Base-by-base conservation (phyloP, 768 basidiomycete species). In the Lactarius tabidus region DNA sequence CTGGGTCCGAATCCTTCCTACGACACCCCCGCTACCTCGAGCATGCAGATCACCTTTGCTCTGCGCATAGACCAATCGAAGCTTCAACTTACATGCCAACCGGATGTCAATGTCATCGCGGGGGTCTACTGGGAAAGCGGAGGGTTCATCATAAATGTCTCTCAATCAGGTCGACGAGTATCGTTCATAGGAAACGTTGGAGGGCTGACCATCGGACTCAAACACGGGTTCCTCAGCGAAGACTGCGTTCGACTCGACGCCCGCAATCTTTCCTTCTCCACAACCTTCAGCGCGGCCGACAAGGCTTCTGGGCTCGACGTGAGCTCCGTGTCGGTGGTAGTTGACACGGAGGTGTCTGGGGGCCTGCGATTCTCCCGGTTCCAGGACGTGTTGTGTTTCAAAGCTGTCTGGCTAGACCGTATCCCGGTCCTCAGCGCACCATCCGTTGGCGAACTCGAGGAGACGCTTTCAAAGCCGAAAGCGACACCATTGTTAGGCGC, bases 101-200 rank as follows among this genome's bases (percentile, higher is more conserved):
- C 93, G 0, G 93, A 95, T 71, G 92, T 94, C 59, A 93, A 95
- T 68, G 95, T 97, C n/a, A 81, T 89, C 48, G 93, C 91, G 17
- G 89, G 88, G 1, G 72, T 97, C 38, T 84, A 91, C 55, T 98
- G 96, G 96, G 90, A 96, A 60, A 95, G 91, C 70, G 96, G 96
- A 48, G 95, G 94, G 0, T 95, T 98, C 72, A 77, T 94, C 57
- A 75, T 95, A 60, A 90, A 86, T 70, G 78, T 93, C 45, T 84
- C 88, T 41, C 90, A 94, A 2, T 87, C 87, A 3, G 85, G 85
- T 56, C 80, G 84, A n/a, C 85, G 82, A 56, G 79, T 90, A 38
- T 83, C 86, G 14, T 86, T 97, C 69, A 87, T 88, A 0, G 91
- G 90, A 7, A 85, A 84, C 58, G 86, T 97, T 12, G 89, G 88